Base-by-base conservation (phyloP, 805 yeast species). In the Metschnikowia cerradonensis region DNA sequence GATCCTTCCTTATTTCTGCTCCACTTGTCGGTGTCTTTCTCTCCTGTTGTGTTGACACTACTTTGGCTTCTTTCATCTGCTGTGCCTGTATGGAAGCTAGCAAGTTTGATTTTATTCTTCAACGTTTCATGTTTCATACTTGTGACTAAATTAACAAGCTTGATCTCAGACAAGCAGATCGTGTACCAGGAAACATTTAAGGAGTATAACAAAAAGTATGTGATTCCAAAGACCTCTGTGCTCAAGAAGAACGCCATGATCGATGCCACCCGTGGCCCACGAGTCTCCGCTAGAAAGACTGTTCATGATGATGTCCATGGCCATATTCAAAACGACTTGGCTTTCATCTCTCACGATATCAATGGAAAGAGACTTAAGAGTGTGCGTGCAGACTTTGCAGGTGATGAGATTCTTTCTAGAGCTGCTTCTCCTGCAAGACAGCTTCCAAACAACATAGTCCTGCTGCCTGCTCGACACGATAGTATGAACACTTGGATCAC, bases 141-240 rank as follows among this genome's bases (percentile, higher is more conserved):
- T 5, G 61, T 81, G 13, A 59, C 70, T n/a, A 50, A 47, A 41
- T 87, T 80, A 59, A 66, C 78, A 34, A 70, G 67, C 1, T 68
- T 80, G 47, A 50, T 82, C 15, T 68, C 76, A 40, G 91, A 87
- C 65, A 84, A 82, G 54, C 81, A 79, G 48, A 70, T 85, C 7
- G 62, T 87, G 4, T 75, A 76, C 51, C 79, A 77, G 52, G 89
- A 86, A 60, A 78, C 80, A 54, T 70, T 83, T 52, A 76, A 76
- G 35, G 94, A 88, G 59, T 82, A 82, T 59, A 77, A 83, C 56
- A 65, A 74, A 31, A 86, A 87, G 61, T 80, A 75, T 54, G 84
- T 85, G 15, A 76, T 76, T 34, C 90, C 90, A 2, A 75, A 76
- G 46, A 67, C 79, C 2, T 72, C 81, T 7, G 73, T 75, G 10